A percentile compares a stretch with the other conserved stretches of the same genome.
These are phyloP conservation scores for Cinnamomum micranthum DNA, from an alignment of 164 flowering plant genomes.

Conservation along the genomic window DNA sequence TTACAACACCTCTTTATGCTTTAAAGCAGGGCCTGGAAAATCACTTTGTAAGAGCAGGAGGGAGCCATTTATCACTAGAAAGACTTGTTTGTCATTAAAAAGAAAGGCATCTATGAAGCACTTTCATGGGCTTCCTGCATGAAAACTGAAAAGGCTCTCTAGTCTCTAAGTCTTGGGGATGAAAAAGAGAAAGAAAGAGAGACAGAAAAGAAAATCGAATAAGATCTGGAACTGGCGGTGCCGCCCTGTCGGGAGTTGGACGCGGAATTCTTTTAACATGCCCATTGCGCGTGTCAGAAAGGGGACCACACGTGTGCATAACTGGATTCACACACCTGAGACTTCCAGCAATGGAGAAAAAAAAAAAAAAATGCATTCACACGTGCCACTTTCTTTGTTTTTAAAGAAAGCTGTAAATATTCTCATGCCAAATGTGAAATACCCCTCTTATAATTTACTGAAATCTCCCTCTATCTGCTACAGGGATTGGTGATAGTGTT, in stretches of 20 bases:
- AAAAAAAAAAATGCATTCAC: no score
- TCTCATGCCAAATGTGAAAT: no score
- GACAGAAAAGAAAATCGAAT: slow-evolving; percentile 2
- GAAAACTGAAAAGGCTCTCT: background rate
- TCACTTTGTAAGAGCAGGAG: background rate
- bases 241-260: background rate
- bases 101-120: background rate
- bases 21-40: background rate
- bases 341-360: no score
- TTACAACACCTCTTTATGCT: background rate
- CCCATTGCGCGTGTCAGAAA: slow-evolving; percentile 1
- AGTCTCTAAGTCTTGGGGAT: background rate
- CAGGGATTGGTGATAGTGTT: no score
- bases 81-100: slow-evolving; percentile 8
- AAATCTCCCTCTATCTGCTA: no score
- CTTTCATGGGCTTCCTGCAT: background rate
- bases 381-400: no score
- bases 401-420: no score
- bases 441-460: no score
- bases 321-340: background rate
- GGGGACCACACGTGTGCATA: background rate
- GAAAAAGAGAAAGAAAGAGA: background rate
- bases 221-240: slow-evolving; percentile 2
- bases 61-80: background rate
- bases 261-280: slow-evolving; percentile 4